Conservation (phyloP, 257 asterid species). For the Salvia miltiorrhiza region DNA sequence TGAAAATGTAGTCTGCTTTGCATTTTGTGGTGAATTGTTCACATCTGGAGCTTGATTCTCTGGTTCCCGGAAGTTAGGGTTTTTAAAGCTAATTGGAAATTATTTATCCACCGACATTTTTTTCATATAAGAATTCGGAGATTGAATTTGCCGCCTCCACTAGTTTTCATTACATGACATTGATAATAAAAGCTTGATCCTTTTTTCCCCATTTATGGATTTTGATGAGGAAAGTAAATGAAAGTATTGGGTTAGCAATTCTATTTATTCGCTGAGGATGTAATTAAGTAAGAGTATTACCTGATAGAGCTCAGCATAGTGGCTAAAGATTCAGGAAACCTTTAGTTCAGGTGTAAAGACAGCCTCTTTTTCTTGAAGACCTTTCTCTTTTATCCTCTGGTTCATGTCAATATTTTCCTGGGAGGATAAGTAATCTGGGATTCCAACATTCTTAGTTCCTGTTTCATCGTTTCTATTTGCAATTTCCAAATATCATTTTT, state of each 20-base stretch:
- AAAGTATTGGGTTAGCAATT: background rate
- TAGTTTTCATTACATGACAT: background rate
- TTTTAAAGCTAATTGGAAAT: background rate
- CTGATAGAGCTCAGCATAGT: background rate
- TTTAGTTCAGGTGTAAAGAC: conserved; percentile 4
- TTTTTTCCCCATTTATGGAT: background rate
- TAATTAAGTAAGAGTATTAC: background rate
- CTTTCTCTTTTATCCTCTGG: background rate
- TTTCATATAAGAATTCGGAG: background rate
- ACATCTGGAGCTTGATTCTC: conserved; percentile 16
- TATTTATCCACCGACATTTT: background rate
- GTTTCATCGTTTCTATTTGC: background rate
- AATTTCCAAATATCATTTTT: background rate
- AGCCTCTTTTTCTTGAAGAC: background rate
- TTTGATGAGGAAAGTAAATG: background rate
- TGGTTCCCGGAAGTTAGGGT: conserved; percentile 15
- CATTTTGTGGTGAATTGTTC: conserved; percentile 12
- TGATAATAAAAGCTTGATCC: background rate
- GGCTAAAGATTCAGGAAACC: background rate
- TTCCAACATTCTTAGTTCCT: background rate
- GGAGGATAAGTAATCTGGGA: conserved; percentile 1
- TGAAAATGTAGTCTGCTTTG: background rate
- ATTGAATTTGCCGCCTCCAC: background rate
- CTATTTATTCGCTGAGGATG: background rate
- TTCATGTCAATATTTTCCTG: background rate